Base-by-base conservation (phyloP, 257 asterid species). In the Catharanthus roseus region DNA sequence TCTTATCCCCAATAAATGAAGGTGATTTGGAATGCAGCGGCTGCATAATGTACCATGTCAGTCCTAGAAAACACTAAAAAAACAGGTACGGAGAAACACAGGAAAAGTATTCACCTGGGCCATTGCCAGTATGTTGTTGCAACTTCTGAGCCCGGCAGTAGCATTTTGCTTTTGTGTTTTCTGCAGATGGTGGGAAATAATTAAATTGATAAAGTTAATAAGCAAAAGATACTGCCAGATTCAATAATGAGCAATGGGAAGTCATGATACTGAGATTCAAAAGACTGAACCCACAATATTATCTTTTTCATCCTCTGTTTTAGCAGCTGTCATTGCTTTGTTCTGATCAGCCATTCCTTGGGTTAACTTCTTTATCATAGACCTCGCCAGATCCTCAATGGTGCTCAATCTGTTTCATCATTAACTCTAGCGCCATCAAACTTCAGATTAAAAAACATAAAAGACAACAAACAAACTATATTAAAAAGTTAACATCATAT, bases 331-430 rank as follows among this genome's bases (percentile, higher is more conserved):
- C 87, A 86, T 70, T 72, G 97, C 90, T 85, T 90, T 91, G 76
- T 87, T 89, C 83, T 89, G 96, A 72, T 89, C 98, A n/a, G 87
- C 79, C 96, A 89, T 91, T 74, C 95, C 97, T 76, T 93, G 96
- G 65, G 96, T 88, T 83, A 93, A 77, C 78, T 93, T 93, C 89
- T 93, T 93, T 72, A 80, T 89, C 95, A 87, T 87, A 10, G 96
- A 81, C 78, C 81, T 90, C 38, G 97, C 82, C 76, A 93, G 82
- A 67, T 90, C 96, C 83, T 87, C 96, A 74, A 82, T 76, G 36
- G 85, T 90, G 81, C 85, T 85, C 87, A 93, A 86, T 82, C 98
- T 93, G 84, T 82, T 77, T 69, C 79, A 78, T 75, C 67, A 84
- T 74, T 63, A 74, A 73, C 69, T 75, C 65, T 69, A 74, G 47